A percentile compares a stretch with the other conserved stretches of the same genome.
phyloP scores from a whole-genome alignment of 805 yeast species.

The Ogataea trehaloabstinens region DNA sequence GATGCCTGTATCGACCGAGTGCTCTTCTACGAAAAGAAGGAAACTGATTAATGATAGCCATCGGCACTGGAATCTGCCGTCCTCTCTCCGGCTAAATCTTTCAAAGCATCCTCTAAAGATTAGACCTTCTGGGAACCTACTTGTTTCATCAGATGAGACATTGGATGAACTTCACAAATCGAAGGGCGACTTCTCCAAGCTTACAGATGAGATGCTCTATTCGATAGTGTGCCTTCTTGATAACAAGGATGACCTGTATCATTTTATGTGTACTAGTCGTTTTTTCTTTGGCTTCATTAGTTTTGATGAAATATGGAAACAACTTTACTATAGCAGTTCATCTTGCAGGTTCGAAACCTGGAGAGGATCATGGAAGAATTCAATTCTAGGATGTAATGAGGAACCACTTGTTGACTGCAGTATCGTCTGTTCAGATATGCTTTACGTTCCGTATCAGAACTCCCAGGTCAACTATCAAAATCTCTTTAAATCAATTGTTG shows the following conservation, averaged over 20 bases:
- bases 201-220: conserved; percentile 66
- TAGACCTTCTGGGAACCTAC: conserved; percentile 68
- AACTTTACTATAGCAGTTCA: conserved; percentile 39
- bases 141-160: conserved; percentile 22
- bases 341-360: conserved; percentile 38
- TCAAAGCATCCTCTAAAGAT: conserved; percentile 69
- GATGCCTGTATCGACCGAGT: background rate
- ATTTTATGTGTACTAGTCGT: conserved; percentile 59
- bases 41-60: conserved; percentile 1
- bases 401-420: conserved; percentile 48
- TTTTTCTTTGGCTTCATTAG: conserved; percentile 68
- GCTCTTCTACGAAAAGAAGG: conserved; percentile 1
- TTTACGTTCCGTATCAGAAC: conserved; percentile 82
- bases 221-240: conserved; percentile 49
- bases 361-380: conserved; percentile 81
- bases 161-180: conserved; percentile 28
- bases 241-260: conserved; percentile 45
- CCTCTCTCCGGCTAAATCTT: conserved; percentile 23
- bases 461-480: conserved; percentile 61
- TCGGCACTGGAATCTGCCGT: conserved; percentile 17
- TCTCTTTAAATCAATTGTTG: conserved; percentile 47
- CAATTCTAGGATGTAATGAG: conserved; percentile 42
- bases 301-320: conserved; percentile 83
- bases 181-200: conserved; percentile 50
- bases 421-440: conserved; percentile 67